These are phyloP conservation scores for Castanospermum australe DNA, from an alignment of 306 rosid genomes.

Conservation along the genomic window DNA sequence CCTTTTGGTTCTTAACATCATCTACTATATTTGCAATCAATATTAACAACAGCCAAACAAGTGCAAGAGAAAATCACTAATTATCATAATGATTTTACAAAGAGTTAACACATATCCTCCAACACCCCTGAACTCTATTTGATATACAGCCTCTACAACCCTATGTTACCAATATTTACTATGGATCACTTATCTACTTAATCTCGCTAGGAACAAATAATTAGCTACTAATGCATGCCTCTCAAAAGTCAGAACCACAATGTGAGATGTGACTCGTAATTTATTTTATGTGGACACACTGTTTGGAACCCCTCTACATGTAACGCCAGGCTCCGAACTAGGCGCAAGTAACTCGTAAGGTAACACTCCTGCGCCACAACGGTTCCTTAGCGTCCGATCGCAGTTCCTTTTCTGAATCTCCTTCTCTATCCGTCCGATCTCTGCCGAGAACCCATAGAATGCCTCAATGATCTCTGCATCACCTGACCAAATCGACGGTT, in stretches of 20 bases:
- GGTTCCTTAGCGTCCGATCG: constrained; percentile 51
- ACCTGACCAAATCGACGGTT: constrained; percentile 69
- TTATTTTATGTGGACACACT: constrained; percentile 65
- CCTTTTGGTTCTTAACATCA: not conserved
- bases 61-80: not conserved
- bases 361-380: constrained; percentile 85
- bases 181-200: not conserved
- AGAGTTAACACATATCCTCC: not conserved
- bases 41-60: not conserved
- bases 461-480: constrained; percentile 66
- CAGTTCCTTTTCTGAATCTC: constrained; percentile 66
- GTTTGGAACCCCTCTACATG: constrained; percentile 87
- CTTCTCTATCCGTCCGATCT: constrained; percentile 61
- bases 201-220: not conserved
- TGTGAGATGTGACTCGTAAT: not conserved
- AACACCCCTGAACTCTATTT: not conserved
- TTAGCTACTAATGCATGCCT: not conserved
- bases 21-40: not conserved
- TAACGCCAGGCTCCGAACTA: constrained; percentile 77
- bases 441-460: constrained; percentile 60
- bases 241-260: not conserved
- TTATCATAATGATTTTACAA: not conserved
- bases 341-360: constrained; percentile 88
- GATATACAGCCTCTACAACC: constrained; percentile 1
- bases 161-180: not conserved